Evolutionary conservation across 2,329 filamentous ascomycete genomes (phyloP).

Genomic region (Paradendryphiella salina): DNA sequence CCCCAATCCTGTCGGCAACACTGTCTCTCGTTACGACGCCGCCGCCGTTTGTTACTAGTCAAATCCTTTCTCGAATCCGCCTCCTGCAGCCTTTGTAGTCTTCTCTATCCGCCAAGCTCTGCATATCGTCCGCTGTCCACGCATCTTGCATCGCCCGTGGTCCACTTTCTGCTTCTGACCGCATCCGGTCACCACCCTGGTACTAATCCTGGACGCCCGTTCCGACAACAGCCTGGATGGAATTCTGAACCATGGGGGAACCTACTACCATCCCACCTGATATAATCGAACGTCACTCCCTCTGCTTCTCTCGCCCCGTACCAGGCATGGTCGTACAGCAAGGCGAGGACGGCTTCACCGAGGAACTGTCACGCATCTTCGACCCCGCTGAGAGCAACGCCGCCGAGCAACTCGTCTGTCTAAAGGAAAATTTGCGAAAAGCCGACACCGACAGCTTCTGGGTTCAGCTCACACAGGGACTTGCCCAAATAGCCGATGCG

Average conservation of each 20-base stretch:
- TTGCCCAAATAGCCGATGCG: slow-evolving; percentile 64
- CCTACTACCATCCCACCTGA: slow-evolving; percentile 41
- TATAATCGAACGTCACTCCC: slow-evolving; percentile 49
- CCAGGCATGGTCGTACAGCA: slow-evolving; percentile 51
- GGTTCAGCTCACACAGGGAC: slow-evolving; percentile 64
- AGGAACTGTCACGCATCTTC: slow-evolving; percentile 42
- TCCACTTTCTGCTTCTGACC: slow-evolving; percentile 8
- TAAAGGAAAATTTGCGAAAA: slow-evolving; percentile 61
- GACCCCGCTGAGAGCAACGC: slow-evolving; percentile 61
- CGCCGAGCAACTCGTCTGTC: slow-evolving; percentile 60
- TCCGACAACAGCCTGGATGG: slow-evolving; percentile 27
- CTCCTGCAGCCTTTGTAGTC: slow-evolving; percentile 21
- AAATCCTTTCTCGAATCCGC: slow-evolving; percentile 20
- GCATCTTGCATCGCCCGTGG: slow-evolving; percentile 10
- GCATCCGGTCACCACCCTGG: slow-evolving; percentile 17
- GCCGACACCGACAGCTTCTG: slow-evolving; percentile 65
- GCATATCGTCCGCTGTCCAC: slow-evolving; percentile 8
- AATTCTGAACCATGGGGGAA: slow-evolving; percentile 36
- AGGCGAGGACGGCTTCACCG: slow-evolving; percentile 50
- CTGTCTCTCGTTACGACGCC: too few relatives aligned
- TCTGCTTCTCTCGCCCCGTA: slow-evolving; percentile 48
- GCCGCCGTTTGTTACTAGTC: slow-evolving; percentile 25
- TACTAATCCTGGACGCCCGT: slow-evolving; percentile 20
- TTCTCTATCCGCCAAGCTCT: slow-evolving; percentile 24
- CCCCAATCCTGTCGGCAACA: not conserved